phyloP scores from a whole-genome alignment of 2,329 filamentous ascomycete species.

The Alternaria viburni region DNA sequence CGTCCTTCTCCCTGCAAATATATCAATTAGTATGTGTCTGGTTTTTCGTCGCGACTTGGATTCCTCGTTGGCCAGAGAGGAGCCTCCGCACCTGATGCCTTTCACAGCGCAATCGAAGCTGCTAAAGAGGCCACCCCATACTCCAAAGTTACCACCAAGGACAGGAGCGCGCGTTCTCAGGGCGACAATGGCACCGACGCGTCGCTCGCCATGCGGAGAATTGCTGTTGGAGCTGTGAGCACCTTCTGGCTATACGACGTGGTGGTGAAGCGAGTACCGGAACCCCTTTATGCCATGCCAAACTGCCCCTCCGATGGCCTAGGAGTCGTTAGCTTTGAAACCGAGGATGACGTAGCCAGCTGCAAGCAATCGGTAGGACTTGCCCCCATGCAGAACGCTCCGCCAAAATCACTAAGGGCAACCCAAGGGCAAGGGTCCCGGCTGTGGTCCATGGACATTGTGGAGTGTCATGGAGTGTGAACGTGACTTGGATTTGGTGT shows the following conservation, averaged over 20 bases:
- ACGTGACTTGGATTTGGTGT: not conserved
- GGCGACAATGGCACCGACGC: constrained; percentile 90
- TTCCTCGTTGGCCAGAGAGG: not conserved
- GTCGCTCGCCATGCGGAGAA: constrained; percentile 78
- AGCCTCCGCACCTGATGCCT: constrained; percentile 63
- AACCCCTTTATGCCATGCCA: not conserved
- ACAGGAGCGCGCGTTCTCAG: constrained; percentile 97
- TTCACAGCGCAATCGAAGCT: constrained; percentile 97
- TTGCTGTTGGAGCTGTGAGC: constrained; percentile 20
- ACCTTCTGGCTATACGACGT: constrained; percentile 92
- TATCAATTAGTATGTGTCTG: not conserved
- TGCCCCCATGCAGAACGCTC: constrained; percentile 96
- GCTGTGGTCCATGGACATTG: not conserved
- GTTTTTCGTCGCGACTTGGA: not conserved
- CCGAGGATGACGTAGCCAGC: constrained; percentile 9
- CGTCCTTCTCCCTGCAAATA: constrained; percentile 75
- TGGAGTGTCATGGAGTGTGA: constrained; percentile 3
- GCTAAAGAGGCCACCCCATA: constrained; percentile 94
- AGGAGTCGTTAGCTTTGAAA: constrained; percentile 1
- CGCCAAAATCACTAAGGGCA: constrained; percentile 96
- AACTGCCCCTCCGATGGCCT: constrained; percentile 46
- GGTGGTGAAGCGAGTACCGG: constrained; percentile 22
- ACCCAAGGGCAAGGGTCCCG: constrained; percentile 68
- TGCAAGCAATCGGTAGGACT: constrained; percentile 45
- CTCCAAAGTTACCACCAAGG: constrained; percentile 94